Conservation (phyloP, 768 basidiomycete genomes). For the Scleroderma bovista region DNA sequence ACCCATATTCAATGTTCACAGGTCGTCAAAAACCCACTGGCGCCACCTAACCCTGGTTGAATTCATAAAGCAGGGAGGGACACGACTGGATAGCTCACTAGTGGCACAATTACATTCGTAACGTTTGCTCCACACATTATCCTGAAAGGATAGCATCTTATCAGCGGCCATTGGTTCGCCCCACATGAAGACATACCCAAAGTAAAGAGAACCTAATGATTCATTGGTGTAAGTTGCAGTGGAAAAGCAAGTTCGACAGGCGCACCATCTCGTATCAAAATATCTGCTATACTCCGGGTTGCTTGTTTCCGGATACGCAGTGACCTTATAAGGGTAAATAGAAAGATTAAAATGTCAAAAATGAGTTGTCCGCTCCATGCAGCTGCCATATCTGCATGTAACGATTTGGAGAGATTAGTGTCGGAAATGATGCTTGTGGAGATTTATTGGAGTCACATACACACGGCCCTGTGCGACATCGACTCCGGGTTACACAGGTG, state of each 20-base stretch:
- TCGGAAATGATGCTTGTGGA: background rate
- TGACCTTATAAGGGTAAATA: slow-evolving; percentile 14
- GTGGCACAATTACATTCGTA: slow-evolving; percentile 6
- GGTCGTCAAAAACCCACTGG: too few relatives aligned
- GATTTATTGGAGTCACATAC: background rate
- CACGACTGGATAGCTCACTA: slow-evolving; percentile 2
- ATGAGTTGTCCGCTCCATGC: slow-evolving; percentile 10
- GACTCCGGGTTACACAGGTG: too few relatives aligned
- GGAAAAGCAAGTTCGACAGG: background rate
- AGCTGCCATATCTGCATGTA: slow-evolving; percentile 3
- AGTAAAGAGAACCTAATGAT: slow-evolving; percentile 11
- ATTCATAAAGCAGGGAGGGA: background rate
- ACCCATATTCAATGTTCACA: background rate
- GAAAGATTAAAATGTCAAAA: slow-evolving; percentile 19
- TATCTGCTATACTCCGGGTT: slow-evolving; percentile 5
- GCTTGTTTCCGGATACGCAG: background rate
- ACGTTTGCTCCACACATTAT: background rate
- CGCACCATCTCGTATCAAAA: slow-evolving; percentile 11
- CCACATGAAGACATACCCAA: slow-evolving; percentile 11
- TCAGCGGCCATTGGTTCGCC: background rate
- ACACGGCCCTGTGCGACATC: background rate
- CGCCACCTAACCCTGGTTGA: background rate
- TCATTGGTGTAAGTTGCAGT: background rate
- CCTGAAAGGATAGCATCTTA: background rate
- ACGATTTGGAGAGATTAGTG: background rate